These are phyloP conservation scores for Tylopilus balloui DNA, from an alignment of 768 basidiomycete species.

Conservation along the genomic window DNA sequence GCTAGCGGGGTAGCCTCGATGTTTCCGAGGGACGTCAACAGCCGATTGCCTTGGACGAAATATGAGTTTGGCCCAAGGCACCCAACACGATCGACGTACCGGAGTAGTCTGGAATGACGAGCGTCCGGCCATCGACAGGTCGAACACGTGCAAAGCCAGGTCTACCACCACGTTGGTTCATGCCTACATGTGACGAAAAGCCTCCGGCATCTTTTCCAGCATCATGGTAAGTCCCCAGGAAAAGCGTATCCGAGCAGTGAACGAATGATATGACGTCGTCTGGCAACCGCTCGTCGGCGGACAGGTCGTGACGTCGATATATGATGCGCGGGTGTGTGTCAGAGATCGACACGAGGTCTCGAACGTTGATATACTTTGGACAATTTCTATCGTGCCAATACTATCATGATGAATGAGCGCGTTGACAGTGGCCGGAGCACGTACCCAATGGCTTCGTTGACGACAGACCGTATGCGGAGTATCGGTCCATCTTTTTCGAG, in stretches of 20 bases:
- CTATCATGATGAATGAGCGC: background rate
- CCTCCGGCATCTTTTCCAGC: conserved; percentile 34
- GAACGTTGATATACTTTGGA: conserved; percentile 63
- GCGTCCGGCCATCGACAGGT: conserved; percentile 48
- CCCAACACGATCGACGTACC: conserved; percentile 28
- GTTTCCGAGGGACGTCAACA: conserved; percentile 62
- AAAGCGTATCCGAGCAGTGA: conserved; percentile 48
- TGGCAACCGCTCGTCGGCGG: conserved; percentile 41
- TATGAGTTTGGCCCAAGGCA: background rate
- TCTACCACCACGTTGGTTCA: conserved; percentile 62
- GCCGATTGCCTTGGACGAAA: conserved; percentile 45
- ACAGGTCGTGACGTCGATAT: conserved; percentile 33
- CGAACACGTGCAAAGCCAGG: conserved; percentile 57
- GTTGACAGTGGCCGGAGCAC: conserved; percentile 14
- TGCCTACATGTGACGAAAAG: conserved; percentile 58
- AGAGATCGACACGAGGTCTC: conserved; percentile 44
- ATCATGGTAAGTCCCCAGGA: conserved; percentile 51
- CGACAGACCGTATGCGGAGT: conserved; percentile 35
- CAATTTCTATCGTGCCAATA: conserved; percentile 45
- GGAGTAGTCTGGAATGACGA: conserved; percentile 60
- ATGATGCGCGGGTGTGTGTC: conserved; percentile 37
- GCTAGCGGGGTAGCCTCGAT: conserved; percentile 56
- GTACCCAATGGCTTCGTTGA: conserved; percentile 59
- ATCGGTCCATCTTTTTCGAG: conserved; percentile 29
- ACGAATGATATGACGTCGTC: conserved; percentile 48